Conservation (phyloP, 495 filamentous ascomycete genomes). For the Penicillium psychrofluorescens region DNA sequence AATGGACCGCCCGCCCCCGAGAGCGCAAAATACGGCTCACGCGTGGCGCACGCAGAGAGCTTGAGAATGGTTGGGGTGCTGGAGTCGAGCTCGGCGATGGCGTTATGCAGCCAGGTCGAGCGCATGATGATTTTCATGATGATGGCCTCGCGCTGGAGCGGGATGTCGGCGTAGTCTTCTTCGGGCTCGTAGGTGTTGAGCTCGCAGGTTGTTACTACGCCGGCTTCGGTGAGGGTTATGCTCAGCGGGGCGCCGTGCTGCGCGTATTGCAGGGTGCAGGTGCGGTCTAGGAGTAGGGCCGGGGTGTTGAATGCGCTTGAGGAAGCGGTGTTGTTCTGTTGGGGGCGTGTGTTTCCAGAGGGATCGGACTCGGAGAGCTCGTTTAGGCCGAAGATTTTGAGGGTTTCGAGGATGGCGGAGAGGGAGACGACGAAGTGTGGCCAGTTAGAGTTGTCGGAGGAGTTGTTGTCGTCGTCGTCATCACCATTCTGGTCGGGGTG, state of each 20-base stretch:
- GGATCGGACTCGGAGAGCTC: conserved; percentile 55
- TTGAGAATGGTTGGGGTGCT: conserved; percentile 57
- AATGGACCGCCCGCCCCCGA: conserved; percentile 62
- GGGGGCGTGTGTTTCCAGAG: conserved; percentile 33
- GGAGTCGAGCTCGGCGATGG: conserved; percentile 74
- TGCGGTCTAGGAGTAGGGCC: conserved; percentile 66
- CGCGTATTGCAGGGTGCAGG: conserved; percentile 74
- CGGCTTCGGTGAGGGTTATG: conserved; percentile 73
- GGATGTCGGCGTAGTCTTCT: conserved; percentile 62
- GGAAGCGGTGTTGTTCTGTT: conserved; percentile 33
- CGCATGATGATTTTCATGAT: conserved; percentile 94
- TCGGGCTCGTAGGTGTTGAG: conserved; percentile 80
- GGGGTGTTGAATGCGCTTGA: conserved; percentile 69
- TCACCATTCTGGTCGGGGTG: conserved; percentile 22
- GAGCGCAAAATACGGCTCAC: conserved; percentile 65
- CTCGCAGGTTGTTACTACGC: conserved; percentile 86
- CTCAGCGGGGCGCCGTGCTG: conserved; percentile 66
- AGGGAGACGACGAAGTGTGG: conserved; percentile 76
- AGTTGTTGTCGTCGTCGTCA: conserved; percentile 26
- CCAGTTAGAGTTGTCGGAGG: conserved; percentile 22
- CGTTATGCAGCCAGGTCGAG: conserved; percentile 72
- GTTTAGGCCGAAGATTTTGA: conserved; percentile 84
- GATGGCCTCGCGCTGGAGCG: conserved; percentile 69
- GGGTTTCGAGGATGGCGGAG: conserved; percentile 79
- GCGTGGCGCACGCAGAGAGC: conserved; percentile 52